Percentiles rank a stretch among this genome's conserved stretches.
Evolutionary conservation across 164 flowering plant species (phyloP).

Genomic region (Nelumbo lutea): DNA sequence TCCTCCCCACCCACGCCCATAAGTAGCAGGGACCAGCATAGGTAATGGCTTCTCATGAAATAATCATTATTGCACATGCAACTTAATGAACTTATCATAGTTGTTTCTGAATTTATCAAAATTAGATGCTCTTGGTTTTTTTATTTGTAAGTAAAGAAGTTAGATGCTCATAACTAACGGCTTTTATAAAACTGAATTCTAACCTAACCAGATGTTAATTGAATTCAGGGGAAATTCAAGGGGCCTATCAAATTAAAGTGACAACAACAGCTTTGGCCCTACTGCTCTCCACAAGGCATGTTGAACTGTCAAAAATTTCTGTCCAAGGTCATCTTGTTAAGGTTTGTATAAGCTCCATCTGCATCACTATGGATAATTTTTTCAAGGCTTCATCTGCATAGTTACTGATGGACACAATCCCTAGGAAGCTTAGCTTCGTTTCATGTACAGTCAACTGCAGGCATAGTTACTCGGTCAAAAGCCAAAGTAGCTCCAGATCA

Average conservation of each 20-base stretch:
- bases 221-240: slow-evolving; percentile 80
- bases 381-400: not conserved
- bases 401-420: not conserved
- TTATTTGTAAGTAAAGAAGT: not conserved
- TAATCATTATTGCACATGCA: not conserved
- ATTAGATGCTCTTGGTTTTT: too few relatives aligned
- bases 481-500: slow-evolving; percentile 78
- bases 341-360: slow-evolving; percentile 34
- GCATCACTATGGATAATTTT: not conserved
- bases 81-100: not conserved
- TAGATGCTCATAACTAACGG: not conserved
- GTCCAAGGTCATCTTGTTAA: slow-evolving; percentile 74
- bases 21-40: too few relatives aligned
- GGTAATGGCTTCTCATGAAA: too few relatives aligned
- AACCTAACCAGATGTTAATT: not conserved
- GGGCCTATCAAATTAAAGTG: slow-evolving; percentile 87
- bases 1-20: too few relatives aligned
- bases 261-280: slow-evolving; percentile 88
- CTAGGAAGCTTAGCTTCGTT: slow-evolving; percentile 11
- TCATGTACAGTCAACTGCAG: slow-evolving; percentile 52
- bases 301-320: slow-evolving; percentile 49
- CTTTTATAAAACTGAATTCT: not conserved
- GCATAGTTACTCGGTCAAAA: slow-evolving; percentile 86
- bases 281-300: slow-evolving; percentile 65
- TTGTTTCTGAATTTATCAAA: not conserved